Evolutionary conservation across 257 asterid species (phyloP).

Genomic region (Knoxia roxburghii): DNA sequence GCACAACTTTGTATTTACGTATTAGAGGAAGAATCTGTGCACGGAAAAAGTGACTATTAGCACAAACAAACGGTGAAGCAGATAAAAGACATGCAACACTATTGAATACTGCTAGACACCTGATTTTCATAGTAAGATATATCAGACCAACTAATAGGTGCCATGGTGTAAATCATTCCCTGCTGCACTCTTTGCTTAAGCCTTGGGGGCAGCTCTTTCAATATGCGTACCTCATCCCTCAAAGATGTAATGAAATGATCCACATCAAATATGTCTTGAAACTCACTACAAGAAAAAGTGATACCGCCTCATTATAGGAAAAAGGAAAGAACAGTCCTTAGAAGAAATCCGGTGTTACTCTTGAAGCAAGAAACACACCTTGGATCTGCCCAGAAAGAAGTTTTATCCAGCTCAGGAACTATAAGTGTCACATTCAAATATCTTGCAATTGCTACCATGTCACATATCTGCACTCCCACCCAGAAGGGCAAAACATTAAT

Average conservation of each 20-base stretch:
- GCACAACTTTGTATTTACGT: constrained; percentile 86
- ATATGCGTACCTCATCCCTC: constrained; percentile 92
- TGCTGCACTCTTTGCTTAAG: constrained; percentile 78
- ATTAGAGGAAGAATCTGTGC: constrained; percentile 85
- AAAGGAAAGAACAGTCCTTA: background rate
- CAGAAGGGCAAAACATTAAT: background rate
- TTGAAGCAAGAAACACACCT: constrained; percentile 43
- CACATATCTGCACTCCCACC: constrained; percentile 63
- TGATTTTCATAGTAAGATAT: constrained; percentile 82
- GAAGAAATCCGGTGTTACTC: background rate
- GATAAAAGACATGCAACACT: background rate
- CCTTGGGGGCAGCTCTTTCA: constrained; percentile 85
- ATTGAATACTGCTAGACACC: constrained; percentile 35
- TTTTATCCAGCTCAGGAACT: constrained; percentile 96
- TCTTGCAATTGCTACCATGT: constrained; percentile 97
- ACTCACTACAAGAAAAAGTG: constrained; percentile 56
- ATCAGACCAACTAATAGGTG: constrained; percentile 96
- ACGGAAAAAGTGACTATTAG: constrained; percentile 12
- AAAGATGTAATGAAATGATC: constrained; percentile 89
- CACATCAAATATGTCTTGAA: constrained; percentile 85
- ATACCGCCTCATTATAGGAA: background rate
- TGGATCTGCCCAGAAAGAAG: constrained; percentile 98
- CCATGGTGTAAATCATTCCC: constrained; percentile 68
- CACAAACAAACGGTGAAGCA: constrained; percentile 2
- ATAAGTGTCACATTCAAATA: constrained; percentile 81